Conservation (phyloP, 257 asterid species). For the Anisodus acutangulus region DNA sequence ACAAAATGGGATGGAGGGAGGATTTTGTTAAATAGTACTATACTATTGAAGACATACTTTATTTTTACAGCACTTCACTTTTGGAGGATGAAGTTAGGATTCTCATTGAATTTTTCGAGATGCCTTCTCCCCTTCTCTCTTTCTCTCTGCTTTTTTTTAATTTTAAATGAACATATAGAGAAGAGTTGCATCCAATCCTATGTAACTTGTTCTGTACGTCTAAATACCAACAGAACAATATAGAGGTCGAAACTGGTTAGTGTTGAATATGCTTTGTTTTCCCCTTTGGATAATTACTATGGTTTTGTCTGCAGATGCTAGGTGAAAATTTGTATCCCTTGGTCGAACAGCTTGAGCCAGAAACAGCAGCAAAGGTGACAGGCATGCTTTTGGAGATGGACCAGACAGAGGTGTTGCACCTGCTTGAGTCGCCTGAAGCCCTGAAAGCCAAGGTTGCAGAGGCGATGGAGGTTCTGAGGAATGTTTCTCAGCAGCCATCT, state of each 20-base stretch:
- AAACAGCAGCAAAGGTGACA: slow-evolving; percentile 67
- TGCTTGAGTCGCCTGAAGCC: slow-evolving; percentile 77
- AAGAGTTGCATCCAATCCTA: neutral
- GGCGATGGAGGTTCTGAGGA: slow-evolving; percentile 61
- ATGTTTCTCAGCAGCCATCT: slow-evolving; percentile 66
- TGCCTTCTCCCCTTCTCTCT: too few relatives aligned
- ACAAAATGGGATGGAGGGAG: neutral
- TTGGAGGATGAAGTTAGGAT: neutral
- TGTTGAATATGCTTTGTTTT: neutral
- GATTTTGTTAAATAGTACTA: neutral
- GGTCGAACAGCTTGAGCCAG: slow-evolving; percentile 66
- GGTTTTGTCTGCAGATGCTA: slow-evolving; percentile 58
- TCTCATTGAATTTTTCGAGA: neutral
- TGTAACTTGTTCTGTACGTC: neutral
- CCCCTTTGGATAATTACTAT: neutral
- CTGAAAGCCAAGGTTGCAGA: slow-evolving; percentile 65
- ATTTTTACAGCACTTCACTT: neutral
- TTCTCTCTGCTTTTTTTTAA: too few relatives aligned
- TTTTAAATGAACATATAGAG: neutral
- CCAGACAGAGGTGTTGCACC: slow-evolving; percentile 63
- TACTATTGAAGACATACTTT: neutral
- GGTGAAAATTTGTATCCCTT: slow-evolving; percentile 67
- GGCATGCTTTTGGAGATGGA: slow-evolving; percentile 82
- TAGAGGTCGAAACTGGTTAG: neutral
- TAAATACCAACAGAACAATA: neutral